phyloP scores from a whole-genome alignment of 352 stramenopile genomes.

The Phytophthora brassicae region DNA sequence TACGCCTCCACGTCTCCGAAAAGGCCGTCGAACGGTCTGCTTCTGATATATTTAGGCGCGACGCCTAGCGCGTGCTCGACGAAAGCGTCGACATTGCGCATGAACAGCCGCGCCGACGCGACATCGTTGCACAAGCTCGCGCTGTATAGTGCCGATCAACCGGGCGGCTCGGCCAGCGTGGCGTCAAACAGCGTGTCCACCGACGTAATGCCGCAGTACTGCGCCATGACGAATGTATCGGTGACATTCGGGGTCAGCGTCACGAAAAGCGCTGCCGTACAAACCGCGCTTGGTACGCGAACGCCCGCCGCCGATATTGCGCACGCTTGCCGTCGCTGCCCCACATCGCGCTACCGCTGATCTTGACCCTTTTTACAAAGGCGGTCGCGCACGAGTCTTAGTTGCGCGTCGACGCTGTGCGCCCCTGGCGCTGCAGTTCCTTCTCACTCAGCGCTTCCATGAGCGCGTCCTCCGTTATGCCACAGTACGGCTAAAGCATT shows the following conservation, averaged over 20 bases:
- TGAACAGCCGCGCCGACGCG: background rate
- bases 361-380: background rate
- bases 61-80: background rate
- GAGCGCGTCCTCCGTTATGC: background rate
- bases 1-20: conserved; percentile 8
- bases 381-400: background rate
- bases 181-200: background rate
- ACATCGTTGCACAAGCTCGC: background rate
- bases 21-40: conserved; percentile 7
- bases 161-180: background rate
- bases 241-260: background rate
- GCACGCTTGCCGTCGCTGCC: background rate
- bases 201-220: background rate
- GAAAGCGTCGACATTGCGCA: background rate
- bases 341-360: background rate
- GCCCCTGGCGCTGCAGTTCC: background rate
- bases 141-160: background rate
- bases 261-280: background rate
- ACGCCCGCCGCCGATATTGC: background rate
- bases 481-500: background rate
- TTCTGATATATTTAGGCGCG: background rate
- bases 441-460: background rate
- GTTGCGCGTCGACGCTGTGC: background rate
- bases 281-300: background rate
- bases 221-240: background rate